Base-by-base conservation (phyloP, 768 basidiomycete species). In the Pisolithus sp. region DNA sequence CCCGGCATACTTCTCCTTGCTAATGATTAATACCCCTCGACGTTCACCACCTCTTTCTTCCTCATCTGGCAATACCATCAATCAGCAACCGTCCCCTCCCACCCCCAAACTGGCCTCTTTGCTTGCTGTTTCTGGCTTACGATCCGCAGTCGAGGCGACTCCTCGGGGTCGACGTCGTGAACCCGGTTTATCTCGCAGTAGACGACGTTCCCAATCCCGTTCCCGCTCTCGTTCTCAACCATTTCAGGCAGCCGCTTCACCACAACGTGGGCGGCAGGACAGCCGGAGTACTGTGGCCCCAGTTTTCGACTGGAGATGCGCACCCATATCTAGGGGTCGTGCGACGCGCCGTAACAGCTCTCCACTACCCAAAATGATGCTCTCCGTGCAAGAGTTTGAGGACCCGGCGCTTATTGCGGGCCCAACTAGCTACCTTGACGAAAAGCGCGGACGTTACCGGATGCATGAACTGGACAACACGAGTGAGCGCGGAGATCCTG, bases 1-100 rank as follows among this genome's bases (percentile, higher is more conserved):
- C 26, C 86, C 86, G 20, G 79, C 84, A 18, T 86, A 81, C 67
- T 89, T 89, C 65, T 86, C 85, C 44, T 74, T 87, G 52, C 75
- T 89, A 37, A 79, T 82, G 62, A 71, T 81, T 57, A 70, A 68
- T 56, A 74, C 73, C 46, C 67, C 59, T 52, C 71, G 42, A 73
- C 79, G 48, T 70, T 61, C 57, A 50, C 76, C 50, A 18, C 58
- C 48, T 40, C 54, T 55, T 36, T 73, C 78, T 9, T 71, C 73
- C 46, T 76, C 78, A 42, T 78, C 80, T 44, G 73, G 67, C 36
- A 68, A 73, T 55, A 76, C 76, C 24, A 67, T 73, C 55, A 53
- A 54, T 37, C 65, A 73, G 36, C 79, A 76, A 24, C 69, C 71
- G 15, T 82, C 82, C 31, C 82, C 82, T 46, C 80, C 82, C 4